phyloP scores from a whole-genome alignment of 2,329 filamentous ascomycete species.

The Trichophyton verrucosum region DNA sequence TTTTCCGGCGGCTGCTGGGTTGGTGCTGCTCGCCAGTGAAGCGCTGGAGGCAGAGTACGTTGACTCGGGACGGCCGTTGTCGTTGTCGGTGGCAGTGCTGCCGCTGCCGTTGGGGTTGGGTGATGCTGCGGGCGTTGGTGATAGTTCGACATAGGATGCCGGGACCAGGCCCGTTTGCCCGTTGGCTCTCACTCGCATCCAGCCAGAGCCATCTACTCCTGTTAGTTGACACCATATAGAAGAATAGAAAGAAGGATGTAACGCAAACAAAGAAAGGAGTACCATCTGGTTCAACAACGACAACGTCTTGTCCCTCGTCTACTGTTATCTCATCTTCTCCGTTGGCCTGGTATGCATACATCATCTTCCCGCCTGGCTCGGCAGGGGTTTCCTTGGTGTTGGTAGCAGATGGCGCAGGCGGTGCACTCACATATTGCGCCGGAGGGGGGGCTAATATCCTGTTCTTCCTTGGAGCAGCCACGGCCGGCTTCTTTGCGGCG shows the following conservation, averaged over 20 bases:
- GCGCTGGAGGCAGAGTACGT: slow-evolving; percentile 67
- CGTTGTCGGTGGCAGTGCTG: too few relatives aligned
- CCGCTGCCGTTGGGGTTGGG: slow-evolving; percentile 3
- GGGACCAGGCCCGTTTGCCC: slow-evolving; percentile 73
- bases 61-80: slow-evolving; percentile 51
- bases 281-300: slow-evolving; percentile 79
- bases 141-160: slow-evolving; percentile 63
- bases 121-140: slow-evolving; percentile 14
- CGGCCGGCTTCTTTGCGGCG: slow-evolving; percentile 18
- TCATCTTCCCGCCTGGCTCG: slow-evolving; percentile 69
- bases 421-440: slow-evolving; percentile 59
- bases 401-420: slow-evolving; percentile 37
- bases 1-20: slow-evolving; percentile 40
- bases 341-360: slow-evolving; percentile 72
- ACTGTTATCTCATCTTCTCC: slow-evolving; percentile 73
- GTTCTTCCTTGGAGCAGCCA: slow-evolving; percentile 43
- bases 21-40: slow-evolving; percentile 45
- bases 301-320: slow-evolving; percentile 63
- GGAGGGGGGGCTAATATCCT: slow-evolving; percentile 82
- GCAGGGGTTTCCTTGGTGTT: slow-evolving; percentile 13
- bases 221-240: slow-evolving; percentile 8
- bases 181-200: slow-evolving; percentile 70
- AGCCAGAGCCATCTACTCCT: slow-evolving; percentile 68
- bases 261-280: slow-evolving; percentile 25
- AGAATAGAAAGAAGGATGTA: not conserved